Base-by-base conservation (phyloP, 768 basidiomycete species). In the Pulveroboletus sp. region DNA sequence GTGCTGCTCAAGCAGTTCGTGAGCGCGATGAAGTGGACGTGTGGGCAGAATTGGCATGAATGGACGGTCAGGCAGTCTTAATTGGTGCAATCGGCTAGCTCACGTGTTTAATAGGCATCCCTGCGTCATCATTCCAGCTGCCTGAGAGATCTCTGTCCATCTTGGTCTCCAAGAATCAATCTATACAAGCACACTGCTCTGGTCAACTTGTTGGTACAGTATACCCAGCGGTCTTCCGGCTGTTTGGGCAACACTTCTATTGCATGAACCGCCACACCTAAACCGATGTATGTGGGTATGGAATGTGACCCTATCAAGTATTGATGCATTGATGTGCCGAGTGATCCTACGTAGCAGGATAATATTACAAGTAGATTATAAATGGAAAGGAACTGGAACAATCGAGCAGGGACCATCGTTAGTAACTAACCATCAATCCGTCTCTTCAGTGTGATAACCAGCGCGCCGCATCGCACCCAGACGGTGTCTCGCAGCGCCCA, bases 381-480 rank as follows among this genome's bases (percentile, higher is more conserved):
- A 35, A 21, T 43, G 43, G 14, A 49, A 40, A 49, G 57, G 50
- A 51, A 40, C 53, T 54, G 45, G 50, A 50, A 55, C 18, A 18
- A 48, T 39, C 27, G 24, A 39, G 32, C 30, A 13, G 13, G 9
- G 18, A 21, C 35, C 5, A 37, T 4, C 8, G 11, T 36, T 13
- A 27, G 49, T 41, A 43, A 36, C 36, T 28, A 24, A 11, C 31
- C 17, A 66, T 70, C 47, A 86, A 57, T 84, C 87, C 40, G 82
- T 88, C 71, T 91, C 89, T 59, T 89, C 80, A 28, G 89, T 89
- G 67, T 93, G 90, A 62, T 93, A 93, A 63, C 90, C 90, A 45
- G 90, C 90, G 40, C 89, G 79, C 59, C 90, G 79, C 89, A 93
- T 92, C 17, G 81, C 82, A 27, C 90, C 90, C 49, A 93, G 70